These are phyloP conservation scores for Neurospora crassa DNA, from an alignment of 2,329 filamentous ascomycete species.

Conservation along the genomic window DNA sequence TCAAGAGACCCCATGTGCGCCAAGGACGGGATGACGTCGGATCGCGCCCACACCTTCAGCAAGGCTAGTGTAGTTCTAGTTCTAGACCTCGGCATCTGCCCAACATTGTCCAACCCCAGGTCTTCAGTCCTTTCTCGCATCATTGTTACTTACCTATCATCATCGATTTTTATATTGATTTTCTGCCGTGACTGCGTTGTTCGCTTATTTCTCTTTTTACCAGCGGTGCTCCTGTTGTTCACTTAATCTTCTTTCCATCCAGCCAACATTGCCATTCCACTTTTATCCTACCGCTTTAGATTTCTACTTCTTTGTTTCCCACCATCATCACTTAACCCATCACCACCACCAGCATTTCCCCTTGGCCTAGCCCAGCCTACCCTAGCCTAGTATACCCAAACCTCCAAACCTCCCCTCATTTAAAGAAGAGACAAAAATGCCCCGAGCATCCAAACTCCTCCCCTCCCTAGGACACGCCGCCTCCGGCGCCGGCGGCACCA, in stretches of 20 bases:
- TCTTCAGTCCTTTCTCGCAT: neutral
- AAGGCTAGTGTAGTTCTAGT: neutral
- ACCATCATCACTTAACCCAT: neutral
- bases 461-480: conserved; percentile 74
- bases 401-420: too few relatives aligned
- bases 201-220: neutral
- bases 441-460: conserved; percentile 32
- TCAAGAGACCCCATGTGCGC: neutral
- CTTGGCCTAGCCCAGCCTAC: neutral
- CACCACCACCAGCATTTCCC: neutral
- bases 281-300: neutral
- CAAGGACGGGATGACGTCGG: neutral
- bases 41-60: neutral
- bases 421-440: too few relatives aligned
- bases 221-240: neutral
- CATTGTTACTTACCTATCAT: neutral
- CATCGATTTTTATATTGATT: neutral
- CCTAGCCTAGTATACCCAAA: too few relatives aligned
- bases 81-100: neutral
- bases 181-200: neutral
- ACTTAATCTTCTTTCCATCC: neutral
- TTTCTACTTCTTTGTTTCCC: neutral
- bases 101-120: neutral
- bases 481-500: conserved; percentile 69
- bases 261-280: neutral